A percentile compares a stretch with the other conserved stretches of the same genome.
Conservation (phyloP, 352 stramenopile genomes). For the Phytophthora pisi region DNA sequence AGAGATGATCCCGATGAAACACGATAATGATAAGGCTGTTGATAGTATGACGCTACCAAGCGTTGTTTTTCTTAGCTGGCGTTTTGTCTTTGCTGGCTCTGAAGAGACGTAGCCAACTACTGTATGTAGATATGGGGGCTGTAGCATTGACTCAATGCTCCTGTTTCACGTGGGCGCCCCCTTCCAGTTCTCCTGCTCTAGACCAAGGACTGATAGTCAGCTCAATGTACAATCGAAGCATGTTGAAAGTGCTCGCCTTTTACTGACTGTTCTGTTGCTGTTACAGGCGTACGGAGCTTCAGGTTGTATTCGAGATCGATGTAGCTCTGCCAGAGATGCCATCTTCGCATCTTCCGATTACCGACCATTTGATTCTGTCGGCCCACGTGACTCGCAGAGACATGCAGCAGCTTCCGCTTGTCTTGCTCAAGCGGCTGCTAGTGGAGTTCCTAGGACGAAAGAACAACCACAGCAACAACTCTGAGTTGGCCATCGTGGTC, state of each 20-base stretch:
- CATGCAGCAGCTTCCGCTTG: conserved; percentile 38
- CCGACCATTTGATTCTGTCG: conserved; percentile 15
- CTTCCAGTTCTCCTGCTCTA: not conserved
- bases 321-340: not conserved
- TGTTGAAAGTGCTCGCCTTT: not conserved
- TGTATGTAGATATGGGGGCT: too few species aligned
- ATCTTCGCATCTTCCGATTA: not conserved
- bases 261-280: conserved; percentile 1
- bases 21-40: conserved; percentile 8
- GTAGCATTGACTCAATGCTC: conserved; percentile 9
- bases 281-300: not conserved
- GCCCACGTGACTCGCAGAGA: not conserved
- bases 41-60: conserved; percentile 7
- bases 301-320: conserved; percentile 16
- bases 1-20: conserved; percentile 1
- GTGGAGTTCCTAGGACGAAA: conserved; percentile 21
- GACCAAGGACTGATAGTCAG: not conserved
- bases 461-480: not conserved
- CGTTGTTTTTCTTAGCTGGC: conserved; percentile 4
- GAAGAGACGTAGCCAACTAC: conserved; percentile 16
- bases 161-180: conserved; percentile 9
- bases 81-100: not conserved
- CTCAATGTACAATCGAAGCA: not conserved
- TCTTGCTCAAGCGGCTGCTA: conserved; percentile 39
- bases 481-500: conserved; percentile 16